Conservation (phyloP, 2,329 filamentous ascomycete species). For the Pseudonectria foliicola region DNA sequence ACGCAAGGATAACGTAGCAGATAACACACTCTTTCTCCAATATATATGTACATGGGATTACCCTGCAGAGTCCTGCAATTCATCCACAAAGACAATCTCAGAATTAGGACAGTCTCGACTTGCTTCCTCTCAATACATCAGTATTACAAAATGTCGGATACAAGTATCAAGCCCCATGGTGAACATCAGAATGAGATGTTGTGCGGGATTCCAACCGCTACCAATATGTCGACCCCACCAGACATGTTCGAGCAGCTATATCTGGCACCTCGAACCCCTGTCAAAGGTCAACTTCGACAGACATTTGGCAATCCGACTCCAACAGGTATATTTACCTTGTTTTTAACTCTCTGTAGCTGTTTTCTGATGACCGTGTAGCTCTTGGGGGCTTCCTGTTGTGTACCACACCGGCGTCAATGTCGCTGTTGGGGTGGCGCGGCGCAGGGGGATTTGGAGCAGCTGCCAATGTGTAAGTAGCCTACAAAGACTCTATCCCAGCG, state of each 20-base stretch:
- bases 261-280: conserved; percentile 37
- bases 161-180: conserved; percentile 7
- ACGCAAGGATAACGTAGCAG: too few species aligned
- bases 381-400: conserved; percentile 25
- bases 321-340: conserved; percentile 18
- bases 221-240: conserved; percentile 40
- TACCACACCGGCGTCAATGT: conserved; percentile 23
- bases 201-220: conserved; percentile 23
- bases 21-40: too few species aligned
- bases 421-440: conserved; percentile 23
- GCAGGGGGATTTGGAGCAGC: conserved; percentile 23
- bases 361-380: conserved; percentile 8
- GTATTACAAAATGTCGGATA: too few species aligned
- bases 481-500: not conserved
- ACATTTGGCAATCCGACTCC: conserved; percentile 48
- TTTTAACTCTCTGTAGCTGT: not conserved
- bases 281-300: conserved; percentile 39
- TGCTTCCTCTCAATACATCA: too few species aligned
- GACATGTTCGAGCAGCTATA: conserved; percentile 49
- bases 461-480: conserved; percentile 22
- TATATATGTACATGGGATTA: too few species aligned
- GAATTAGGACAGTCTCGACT: too few species aligned
- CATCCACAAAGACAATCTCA: too few species aligned
- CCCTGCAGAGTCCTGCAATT: too few species aligned
- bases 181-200: conserved; percentile 13